Evolutionary conservation across 306 rosid genomes (phyloP).

Genomic region (Castanea sativa): DNA sequence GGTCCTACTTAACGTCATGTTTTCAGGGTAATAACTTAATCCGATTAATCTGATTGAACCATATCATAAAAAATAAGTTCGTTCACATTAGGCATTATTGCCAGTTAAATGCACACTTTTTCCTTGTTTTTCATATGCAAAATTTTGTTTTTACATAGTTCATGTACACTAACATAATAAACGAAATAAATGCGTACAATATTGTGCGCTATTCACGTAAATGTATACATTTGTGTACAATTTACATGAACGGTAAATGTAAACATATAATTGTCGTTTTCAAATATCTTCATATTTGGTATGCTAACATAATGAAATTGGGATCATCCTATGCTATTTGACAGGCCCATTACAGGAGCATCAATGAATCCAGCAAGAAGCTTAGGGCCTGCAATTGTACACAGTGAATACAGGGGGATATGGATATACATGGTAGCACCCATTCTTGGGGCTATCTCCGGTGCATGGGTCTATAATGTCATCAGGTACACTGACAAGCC

Average conservation of each 20-base stretch:
- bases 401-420: slow-evolving; percentile 36
- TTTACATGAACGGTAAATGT: too few relatives aligned
- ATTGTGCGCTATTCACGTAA: too few relatives aligned
- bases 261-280: too few relatives aligned
- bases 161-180: too few relatives aligned
- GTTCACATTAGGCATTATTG: too few relatives aligned
- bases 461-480: slow-evolving; percentile 62
- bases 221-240: too few relatives aligned
- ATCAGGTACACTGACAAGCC: slow-evolving; percentile 67
- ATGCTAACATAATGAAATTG: not conserved
- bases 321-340: not conserved
- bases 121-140: too few relatives aligned
- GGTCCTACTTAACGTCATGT: slow-evolving; percentile 67
- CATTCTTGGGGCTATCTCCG: slow-evolving; percentile 49
- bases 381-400: slow-evolving; percentile 72
- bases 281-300: not conserved
- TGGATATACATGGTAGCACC: slow-evolving; percentile 72
- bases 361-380: slow-evolving; percentile 94
- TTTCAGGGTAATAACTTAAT: slow-evolving; percentile 55
- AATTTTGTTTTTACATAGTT: too few relatives aligned
- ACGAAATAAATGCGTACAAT: too few relatives aligned
- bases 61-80: not conserved
- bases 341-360: slow-evolving; percentile 82
- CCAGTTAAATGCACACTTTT: too few relatives aligned
- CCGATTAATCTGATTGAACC: not conserved